A percentile compares a stretch with the other conserved stretches of the same genome.
Conservation (phyloP, 768 basidiomycete species). For the Arthromyces matolae region DNA sequence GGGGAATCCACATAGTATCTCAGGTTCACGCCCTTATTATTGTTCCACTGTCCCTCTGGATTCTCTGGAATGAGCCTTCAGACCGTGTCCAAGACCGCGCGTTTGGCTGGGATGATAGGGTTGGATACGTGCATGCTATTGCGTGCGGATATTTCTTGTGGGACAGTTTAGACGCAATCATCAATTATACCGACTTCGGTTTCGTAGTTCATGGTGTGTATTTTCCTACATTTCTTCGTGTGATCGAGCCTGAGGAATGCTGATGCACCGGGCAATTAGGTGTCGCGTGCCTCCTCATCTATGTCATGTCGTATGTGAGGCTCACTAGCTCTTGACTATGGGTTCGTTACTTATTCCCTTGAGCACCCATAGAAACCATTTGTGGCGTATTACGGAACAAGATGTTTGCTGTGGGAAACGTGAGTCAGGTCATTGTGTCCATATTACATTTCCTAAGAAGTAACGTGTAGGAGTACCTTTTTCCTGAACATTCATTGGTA, state of each 20-base stretch:
- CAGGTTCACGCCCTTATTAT: slow-evolving; percentile 68
- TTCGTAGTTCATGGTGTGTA: slow-evolving; percentile 74
- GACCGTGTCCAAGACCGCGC: slow-evolving; percentile 57
- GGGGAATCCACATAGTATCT: slow-evolving; percentile 71
- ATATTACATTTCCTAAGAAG: slow-evolving; percentile 1
- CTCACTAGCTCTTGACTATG: no score
- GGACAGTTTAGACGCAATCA: slow-evolving; percentile 70
- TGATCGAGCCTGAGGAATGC: background rate
- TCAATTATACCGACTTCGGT: slow-evolving; percentile 67
- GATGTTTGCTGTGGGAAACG: slow-evolving; percentile 84
- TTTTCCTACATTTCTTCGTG: background rate
- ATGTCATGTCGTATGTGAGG: slow-evolving; percentile 66
- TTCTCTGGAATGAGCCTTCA: slow-evolving; percentile 38
- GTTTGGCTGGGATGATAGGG: slow-evolving; percentile 67
- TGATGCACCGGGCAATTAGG: slow-evolving; percentile 32
- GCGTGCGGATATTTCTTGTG: slow-evolving; percentile 84
- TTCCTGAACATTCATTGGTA: slow-evolving; percentile 90
- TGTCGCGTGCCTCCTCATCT: slow-evolving; percentile 61
- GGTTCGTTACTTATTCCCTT: no score
- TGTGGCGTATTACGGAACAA: slow-evolving; percentile 70
- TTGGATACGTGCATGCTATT: slow-evolving; percentile 61
- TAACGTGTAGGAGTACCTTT: slow-evolving; percentile 59
- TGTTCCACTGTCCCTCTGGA: slow-evolving; percentile 57
- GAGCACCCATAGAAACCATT: slow-evolving; percentile 78
- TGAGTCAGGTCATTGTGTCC: slow-evolving; percentile 30